Evolutionary conservation across 2,329 filamentous ascomycete species (phyloP), one percentile per base, ranked within the genome.

Genomic region (Aspergillus felis): DNA sequence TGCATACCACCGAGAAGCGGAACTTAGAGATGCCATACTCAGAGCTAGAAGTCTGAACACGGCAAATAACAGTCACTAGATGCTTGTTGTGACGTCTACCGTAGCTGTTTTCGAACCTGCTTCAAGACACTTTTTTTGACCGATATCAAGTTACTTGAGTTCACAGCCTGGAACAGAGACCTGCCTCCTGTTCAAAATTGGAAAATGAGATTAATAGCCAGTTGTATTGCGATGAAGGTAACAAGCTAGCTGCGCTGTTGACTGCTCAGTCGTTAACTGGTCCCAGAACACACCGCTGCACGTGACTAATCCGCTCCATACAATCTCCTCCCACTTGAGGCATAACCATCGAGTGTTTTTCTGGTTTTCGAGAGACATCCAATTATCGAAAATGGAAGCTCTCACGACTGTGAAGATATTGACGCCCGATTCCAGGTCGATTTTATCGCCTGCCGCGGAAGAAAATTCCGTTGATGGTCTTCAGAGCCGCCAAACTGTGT

Each of bases 381-480:
- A 3, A 44, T 7, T 14, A 27, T 47, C 44, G 17, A 61, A 61
- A 46, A 77, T 77, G 75, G 74, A 77, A 54, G 69, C 63, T 8
- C 68, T 77, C 47, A 75, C 69, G 14, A 73, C 70, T 35, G 68
- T 75, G n/a, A 75, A 74, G 42, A 73, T 72, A 6, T 66, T 71
- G n/a, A 70, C 64, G 20, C 66, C 60, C 46, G 63, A 66, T 44
- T 54, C 61, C 9, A 57, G 61, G 8, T 51, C 59, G 3, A 57
- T 59, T 12, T 52, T 71, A 51, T 60, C 60, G n/a, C 22, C 63
- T 27, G 54, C 59, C 29, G 53, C 57, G 14, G 60, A 66, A 29
- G 54, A 60, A 24, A 52, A 55, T 28, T 56, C 55, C 3, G 28
- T 47, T 28, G 32, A 35, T 48, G 35, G 44, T 5, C 54, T 56